Base-by-base conservation (phyloP, 805 yeast genomes). In the Priceomyces melissophilus region DNA sequence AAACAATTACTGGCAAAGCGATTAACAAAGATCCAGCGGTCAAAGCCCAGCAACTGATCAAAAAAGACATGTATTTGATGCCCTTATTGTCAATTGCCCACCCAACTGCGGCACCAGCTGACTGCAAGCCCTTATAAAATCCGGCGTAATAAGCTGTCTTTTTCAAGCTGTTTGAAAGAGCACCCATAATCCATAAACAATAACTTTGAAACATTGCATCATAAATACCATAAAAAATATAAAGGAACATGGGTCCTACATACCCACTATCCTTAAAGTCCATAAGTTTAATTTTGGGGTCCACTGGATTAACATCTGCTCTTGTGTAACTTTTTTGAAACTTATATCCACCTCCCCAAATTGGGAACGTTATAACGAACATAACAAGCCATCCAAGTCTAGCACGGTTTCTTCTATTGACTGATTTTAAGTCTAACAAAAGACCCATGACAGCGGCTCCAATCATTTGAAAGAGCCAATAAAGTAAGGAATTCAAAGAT, bases 131-230 rank as follows among this genome's bases (percentile, higher is more conserved):
- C 64, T 81, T 81, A 65, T 79, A 80, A 57, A 76, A 76, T 31
- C 83, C 83, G 13, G 81, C 80, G 50, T 76, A 75, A 43, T 79
- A 57, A 17, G 82, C 78, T 30, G 69, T 63, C 56, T 73, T 76
- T 61, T 77, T 71, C 26, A 81, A 72, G 51, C 75, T 72, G 56
- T 80, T 80, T 41, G 82, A 69, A 42, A 80, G 55, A 32, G 81
- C 71, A 34, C 85, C 84, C 63, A 81, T 63, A 32, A 74, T 47
- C 81, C 83, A 80, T 60, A 77, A 75, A 38, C 72, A 66, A 51
- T 60, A 79, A 16, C 79, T 69, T 60, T 80, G 85, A 71, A 71
- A 81, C 39, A 79, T 57, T 32, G 85, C 79, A 55, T 80, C 86
- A 52, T 54, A 78, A 27, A 65, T 58, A 27, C 85, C 86, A 58